Conservation (phyloP, 1,284 basidiomycete genomes). For the Ceratobasidium sp. region DNA sequence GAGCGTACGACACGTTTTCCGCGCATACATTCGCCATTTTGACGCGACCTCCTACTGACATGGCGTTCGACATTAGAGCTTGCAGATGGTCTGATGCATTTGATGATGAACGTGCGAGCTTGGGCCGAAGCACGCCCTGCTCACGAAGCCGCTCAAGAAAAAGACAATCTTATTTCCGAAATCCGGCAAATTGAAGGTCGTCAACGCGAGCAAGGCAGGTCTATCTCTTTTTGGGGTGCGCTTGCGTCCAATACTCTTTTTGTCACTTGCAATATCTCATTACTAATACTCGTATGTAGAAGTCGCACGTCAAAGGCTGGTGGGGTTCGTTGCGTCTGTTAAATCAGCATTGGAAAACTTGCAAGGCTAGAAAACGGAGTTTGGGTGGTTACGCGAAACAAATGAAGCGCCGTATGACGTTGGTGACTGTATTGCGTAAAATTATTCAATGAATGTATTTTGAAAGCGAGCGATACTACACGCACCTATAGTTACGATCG, state of each 20-base stretch:
- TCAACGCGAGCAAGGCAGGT: constrained; percentile 42
- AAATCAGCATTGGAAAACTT: constrained; percentile 39
- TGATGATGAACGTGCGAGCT: constrained; percentile 40
- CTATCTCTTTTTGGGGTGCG: constrained; percentile 25
- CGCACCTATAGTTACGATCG: not conserved
- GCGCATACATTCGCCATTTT: constrained; percentile 23
- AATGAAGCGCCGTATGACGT: no score
- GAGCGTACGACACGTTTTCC: not conserved
- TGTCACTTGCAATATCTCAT: not conserved
- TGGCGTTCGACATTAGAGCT: constrained; percentile 28
- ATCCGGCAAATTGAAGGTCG: constrained; percentile 34
- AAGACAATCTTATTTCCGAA: constrained; percentile 31
- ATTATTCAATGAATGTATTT: constrained; percentile 19
- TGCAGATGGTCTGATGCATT: constrained; percentile 38
- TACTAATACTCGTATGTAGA: constrained; percentile 19
- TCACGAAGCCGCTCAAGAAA: constrained; percentile 36
- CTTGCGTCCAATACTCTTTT: not conserved
- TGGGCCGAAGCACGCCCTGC: constrained; percentile 41
- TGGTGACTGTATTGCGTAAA: no score
- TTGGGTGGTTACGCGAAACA: no score
- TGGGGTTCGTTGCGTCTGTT: constrained; percentile 40
- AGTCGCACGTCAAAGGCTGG: constrained; percentile 37
- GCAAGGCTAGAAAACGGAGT: not conserved
- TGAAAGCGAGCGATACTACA: not conserved
- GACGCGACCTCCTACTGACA: not conserved